Base-by-base conservation (phyloP, 768 basidiomycete genomes). In the Scleroderma bovista region DNA sequence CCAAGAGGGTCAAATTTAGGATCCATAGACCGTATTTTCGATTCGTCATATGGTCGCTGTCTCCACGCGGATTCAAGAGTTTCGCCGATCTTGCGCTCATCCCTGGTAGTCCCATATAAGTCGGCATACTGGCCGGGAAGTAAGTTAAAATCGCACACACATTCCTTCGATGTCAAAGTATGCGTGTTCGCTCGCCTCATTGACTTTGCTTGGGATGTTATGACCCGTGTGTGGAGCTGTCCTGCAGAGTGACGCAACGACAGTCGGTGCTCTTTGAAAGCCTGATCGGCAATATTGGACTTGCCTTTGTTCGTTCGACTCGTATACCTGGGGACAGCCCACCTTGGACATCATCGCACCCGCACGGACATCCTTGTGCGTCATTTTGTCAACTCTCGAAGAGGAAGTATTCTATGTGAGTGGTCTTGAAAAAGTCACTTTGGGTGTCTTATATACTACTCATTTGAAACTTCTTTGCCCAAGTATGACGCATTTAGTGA, bases 271-370 rank as follows among this genome's bases (percentile, higher is more conserved):
- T 16, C 19, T 36, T 46, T 48, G 43, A 44, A 26, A 47, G 29
- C 24, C 33, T n/a, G n/a, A n/a, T n/a, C n/a, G n/a, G n/a, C n/a
- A n/a, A n/a, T n/a, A n/a, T n/a, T n/a, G n/a, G n/a, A 56, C 68
- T 10, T 57, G 74, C 76, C 72, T 72, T 55, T 79, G 77, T 45
- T 79, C 77, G 19, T 71, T 68, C 42, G 65, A 74, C 39, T 75
- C 67, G 61, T 78, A 75, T 37, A 74, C 64, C 26, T 77, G 77
- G 2, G 68, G 57, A 53, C 73, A 75, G n/a, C 75, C 76, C 38
- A 74, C 73, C 46, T 73, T 74, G 42, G 77, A 78, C 60, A 72
- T 72, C 76, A 79, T 78, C 52, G 75, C 63, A 13, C 66, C 61
- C 10, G 64, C 61, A 47, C 50, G 56, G 43, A 40, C 41, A 36